Percentiles rank a stretch among this genome's conserved stretches.
Conservation (phyloP, 177 flowering plant genomes). For the Vitis hybrid region DNA sequence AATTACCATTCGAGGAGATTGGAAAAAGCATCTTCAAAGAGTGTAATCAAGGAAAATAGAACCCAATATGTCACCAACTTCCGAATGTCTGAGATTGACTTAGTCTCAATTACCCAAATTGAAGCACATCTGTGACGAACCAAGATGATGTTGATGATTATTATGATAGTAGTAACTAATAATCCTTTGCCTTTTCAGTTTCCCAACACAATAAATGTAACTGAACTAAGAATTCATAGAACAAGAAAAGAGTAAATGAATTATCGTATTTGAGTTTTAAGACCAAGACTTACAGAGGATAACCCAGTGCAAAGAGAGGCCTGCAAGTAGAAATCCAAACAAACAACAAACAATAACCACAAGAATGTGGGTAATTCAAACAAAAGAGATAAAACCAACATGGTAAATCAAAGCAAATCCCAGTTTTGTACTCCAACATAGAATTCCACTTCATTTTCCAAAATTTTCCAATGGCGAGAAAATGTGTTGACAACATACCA, state of each 20-base stretch:
- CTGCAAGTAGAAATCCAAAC: slow-evolving; percentile 5
- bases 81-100: slow-evolving; percentile 12
- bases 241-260: background rate
- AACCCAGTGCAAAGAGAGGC: slow-evolving; percentile 20
- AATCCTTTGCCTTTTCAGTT: too few species aligned
- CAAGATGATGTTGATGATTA: background rate
- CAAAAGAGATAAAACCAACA: background rate
- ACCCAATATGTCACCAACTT: slow-evolving; percentile 35
- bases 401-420: too few species aligned
- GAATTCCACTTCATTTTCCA: background rate
- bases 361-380: too few species aligned
- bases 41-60: slow-evolving; percentile 23
- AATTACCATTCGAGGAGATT: slow-evolving; percentile 25
- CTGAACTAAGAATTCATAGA: background rate
- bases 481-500: slow-evolving; percentile 2
- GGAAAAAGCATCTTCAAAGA: slow-evolving; percentile 26
- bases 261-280: background rate
- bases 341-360: background rate
- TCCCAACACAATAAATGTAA: background rate
- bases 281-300: slow-evolving; percentile 19
- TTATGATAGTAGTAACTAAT: background rate
- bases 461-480: background rate
- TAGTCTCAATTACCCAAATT: slow-evolving; percentile 33
- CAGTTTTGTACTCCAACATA: too few species aligned
- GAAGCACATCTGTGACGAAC: slow-evolving; percentile 28